A percentile compares a stretch with the other conserved stretches of the same genome.
Conservation (phyloP, 306 rosid genomes). For the Rosa rugosa region DNA sequence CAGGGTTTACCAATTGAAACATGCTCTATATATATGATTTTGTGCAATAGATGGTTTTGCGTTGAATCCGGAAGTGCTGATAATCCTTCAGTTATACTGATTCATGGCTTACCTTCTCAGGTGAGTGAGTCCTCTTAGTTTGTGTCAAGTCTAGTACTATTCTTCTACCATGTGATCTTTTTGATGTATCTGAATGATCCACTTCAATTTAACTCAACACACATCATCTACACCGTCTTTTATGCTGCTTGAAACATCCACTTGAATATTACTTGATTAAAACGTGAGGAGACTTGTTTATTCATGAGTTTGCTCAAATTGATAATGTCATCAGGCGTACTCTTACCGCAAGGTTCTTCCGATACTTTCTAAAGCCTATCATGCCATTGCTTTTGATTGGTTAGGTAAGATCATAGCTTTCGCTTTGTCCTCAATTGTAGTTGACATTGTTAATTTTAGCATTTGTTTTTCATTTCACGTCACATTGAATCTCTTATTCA, state of each 20-base stretch:
- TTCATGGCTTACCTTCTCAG: conserved; percentile 97
- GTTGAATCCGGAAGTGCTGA: conserved; percentile 76
- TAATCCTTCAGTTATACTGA: conserved; percentile 69
- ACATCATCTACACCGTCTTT: background rate
- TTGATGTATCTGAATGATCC: background rate
- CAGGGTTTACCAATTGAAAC: conserved; percentile 49
- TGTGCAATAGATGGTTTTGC: conserved; percentile 88
- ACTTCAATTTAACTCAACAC: background rate
- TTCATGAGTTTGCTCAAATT: conserved; percentile 4
- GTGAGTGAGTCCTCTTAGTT: conserved; percentile 36
- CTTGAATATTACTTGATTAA: background rate
- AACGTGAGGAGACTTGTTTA: background rate
- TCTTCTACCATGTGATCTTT: background rate
- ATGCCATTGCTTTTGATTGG: conserved; percentile 80
- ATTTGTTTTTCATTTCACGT: background rate
- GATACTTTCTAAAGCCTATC: conserved; percentile 61
- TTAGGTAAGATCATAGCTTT: conserved; percentile 51
- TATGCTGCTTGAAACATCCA: background rate
- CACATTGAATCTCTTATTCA: conserved; percentile 9
- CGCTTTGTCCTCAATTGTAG: conserved; percentile 4
- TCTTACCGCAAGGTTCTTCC: conserved; percentile 89
- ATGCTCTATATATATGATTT: conserved; percentile 51
- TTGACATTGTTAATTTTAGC: background rate
- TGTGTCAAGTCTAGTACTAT: background rate
- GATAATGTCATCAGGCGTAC: conserved; percentile 62